Conservation (phyloP, 1,284 basidiomycete genomes). For the Porodaedalea pini region DNA sequence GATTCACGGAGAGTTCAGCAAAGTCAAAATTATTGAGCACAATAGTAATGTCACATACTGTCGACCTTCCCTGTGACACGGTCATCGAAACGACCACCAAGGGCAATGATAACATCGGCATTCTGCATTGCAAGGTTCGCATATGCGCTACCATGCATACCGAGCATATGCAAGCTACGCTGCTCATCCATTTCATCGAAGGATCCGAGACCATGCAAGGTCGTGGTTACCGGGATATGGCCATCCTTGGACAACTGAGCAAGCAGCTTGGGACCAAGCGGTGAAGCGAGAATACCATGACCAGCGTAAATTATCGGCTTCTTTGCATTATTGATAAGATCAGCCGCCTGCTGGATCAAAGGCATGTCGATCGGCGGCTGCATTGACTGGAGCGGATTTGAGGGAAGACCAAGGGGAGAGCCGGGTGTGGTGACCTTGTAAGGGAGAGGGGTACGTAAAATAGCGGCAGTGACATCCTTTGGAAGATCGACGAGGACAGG, state of each 20-base stretch:
- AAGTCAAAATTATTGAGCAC: neutral
- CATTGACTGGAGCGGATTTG: conserved; percentile 61
- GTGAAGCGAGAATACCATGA: conserved; percentile 83
- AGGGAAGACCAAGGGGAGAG: conserved; percentile 71
- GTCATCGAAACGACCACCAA: conserved; percentile 96
- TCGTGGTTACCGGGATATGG: conserved; percentile 96
- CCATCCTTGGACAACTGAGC: conserved; percentile 78
- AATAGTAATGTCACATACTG: conserved; percentile 34
- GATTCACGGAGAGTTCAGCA: neutral
- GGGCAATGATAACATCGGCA: conserved; percentile 96
- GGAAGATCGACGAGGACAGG: conserved; percentile 97
- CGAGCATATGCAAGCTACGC: conserved; percentile 93
- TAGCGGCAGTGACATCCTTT: conserved; percentile 94
- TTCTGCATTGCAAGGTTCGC: conserved; percentile 98
- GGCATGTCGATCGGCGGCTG: conserved; percentile 62
- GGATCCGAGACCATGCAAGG: conserved; percentile 91
- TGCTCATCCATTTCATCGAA: conserved; percentile 90
- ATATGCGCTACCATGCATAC: conserved; percentile 98
- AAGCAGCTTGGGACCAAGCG: conserved; percentile 82
- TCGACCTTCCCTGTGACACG: conserved; percentile 94
- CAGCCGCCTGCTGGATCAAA: conserved; percentile 80
- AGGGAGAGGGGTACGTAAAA: conserved; percentile 84
- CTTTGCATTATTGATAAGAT: conserved; percentile 89
- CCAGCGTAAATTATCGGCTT: conserved; percentile 94
- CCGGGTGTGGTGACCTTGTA: conserved; percentile 88